These are phyloP conservation scores for Blastomyces parvus DNA, from an alignment of 2,329 filamentous ascomycete species.

Conservation along the genomic window DNA sequence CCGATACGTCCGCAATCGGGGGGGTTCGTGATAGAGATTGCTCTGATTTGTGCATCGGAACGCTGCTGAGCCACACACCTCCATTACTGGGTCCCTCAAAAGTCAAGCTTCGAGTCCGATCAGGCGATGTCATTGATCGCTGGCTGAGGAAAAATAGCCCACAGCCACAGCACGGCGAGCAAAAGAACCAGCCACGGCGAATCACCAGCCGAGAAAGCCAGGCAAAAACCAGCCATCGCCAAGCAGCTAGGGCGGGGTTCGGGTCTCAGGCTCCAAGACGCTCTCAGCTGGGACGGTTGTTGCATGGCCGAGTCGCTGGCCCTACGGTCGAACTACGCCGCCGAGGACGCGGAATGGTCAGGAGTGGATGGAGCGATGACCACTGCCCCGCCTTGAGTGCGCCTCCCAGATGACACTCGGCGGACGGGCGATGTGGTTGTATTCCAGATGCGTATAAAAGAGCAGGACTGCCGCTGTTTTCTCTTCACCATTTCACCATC, in stretches of 20 bases:
- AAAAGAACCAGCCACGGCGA: not conserved
- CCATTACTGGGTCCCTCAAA: too few relatives aligned
- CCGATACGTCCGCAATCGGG: too few relatives aligned
- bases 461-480: not conserved
- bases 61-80: too few relatives aligned
- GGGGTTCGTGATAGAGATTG: too few relatives aligned
- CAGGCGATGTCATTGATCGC: not conserved
- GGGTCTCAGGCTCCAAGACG: too few relatives aligned
- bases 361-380: not conserved
- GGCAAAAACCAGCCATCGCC: not conserved
- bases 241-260: not conserved
- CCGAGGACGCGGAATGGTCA: not conserved
- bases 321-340: not conserved
- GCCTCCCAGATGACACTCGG: not conserved
- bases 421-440: not conserved
- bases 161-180: not conserved
- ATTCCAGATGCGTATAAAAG: not conserved
- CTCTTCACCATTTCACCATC: not conserved
- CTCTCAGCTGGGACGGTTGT: too few relatives aligned
- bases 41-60: too few relatives aligned
- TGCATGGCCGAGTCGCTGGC: too few relatives aligned
- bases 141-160: not conserved
- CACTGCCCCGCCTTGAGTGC: not conserved
- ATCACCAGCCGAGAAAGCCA: not conserved
- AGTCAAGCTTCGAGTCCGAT: not conserved